These are phyloP conservation scores for Kodamaea sp. DNA, from an alignment of 1,139 yeast genomes.

Conservation along the genomic window DNA sequence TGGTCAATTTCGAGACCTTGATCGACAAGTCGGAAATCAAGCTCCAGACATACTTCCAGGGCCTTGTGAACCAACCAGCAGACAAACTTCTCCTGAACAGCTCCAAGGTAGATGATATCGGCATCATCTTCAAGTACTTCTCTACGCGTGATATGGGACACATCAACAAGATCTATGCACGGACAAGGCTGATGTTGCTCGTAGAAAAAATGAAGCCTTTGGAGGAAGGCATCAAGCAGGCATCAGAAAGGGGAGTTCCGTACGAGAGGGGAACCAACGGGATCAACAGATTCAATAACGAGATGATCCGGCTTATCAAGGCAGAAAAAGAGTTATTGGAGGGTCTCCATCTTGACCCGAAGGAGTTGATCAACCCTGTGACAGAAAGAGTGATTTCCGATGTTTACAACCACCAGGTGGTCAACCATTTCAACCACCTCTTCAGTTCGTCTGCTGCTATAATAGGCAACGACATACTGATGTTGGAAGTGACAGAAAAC, in stretches of 20 bases:
- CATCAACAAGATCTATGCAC: slow-evolving; percentile 46
- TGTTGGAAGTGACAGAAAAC: slow-evolving; percentile 48
- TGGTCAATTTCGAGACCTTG: slow-evolving; percentile 46
- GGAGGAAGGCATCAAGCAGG: slow-evolving; percentile 38
- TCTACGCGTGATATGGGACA: slow-evolving; percentile 29
- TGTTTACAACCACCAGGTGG: slow-evolving; percentile 19
- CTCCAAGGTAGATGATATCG: slow-evolving; percentile 22
- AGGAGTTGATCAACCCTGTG: slow-evolving; percentile 21
- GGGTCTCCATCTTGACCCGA: slow-evolving; percentile 13
- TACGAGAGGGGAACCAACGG: slow-evolving; percentile 68
- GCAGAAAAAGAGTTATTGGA: slow-evolving; percentile 45
- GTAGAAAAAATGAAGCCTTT: slow-evolving; percentile 40
- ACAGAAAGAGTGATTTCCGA: slow-evolving; percentile 25
- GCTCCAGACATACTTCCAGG: slow-evolving; percentile 36
- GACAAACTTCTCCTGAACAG: slow-evolving; percentile 13
- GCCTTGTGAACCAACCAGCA: slow-evolving; percentile 16
- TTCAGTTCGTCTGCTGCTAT: slow-evolving; percentile 13
- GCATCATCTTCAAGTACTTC: slow-evolving; percentile 48
- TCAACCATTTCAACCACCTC: slow-evolving; percentile 13
- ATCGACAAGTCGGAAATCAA: slow-evolving; percentile 49
- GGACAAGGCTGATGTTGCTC: slow-evolving; percentile 48
- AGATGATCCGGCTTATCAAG: slow-evolving; percentile 50
- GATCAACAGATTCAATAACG: slow-evolving; percentile 54
- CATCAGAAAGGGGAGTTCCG: slow-evolving; percentile 38
- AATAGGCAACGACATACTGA: slow-evolving; percentile 32